phyloP scores from a whole-genome alignment of 306 rosid species.

The Sicyos edulis region DNA sequence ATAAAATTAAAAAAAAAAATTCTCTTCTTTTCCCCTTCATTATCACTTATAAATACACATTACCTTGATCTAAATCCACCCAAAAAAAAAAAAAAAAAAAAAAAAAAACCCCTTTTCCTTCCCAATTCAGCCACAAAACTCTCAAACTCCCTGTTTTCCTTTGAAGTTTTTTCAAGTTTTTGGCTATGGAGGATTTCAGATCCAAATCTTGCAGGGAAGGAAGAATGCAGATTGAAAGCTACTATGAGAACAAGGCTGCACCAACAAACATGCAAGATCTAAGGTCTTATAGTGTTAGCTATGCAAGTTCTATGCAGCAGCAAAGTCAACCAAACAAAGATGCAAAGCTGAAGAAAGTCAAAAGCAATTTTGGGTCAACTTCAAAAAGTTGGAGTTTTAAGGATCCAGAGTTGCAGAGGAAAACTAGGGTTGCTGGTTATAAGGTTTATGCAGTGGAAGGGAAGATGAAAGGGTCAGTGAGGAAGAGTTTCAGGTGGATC shows the following conservation, averaged over 20 bases:
- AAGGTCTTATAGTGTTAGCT: conserved; percentile 57
- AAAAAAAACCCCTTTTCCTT: background rate
- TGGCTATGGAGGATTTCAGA: conserved; percentile 63
- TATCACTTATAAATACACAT: conserved; percentile 10
- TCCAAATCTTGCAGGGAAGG: conserved; percentile 67
- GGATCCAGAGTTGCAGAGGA: conserved; percentile 89
- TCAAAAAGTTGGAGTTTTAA: conserved; percentile 54
- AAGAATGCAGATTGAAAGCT: conserved; percentile 42
- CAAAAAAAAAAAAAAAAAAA: too few relatives aligned
- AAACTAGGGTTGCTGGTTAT: conserved; percentile 82
- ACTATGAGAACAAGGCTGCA: conserved; percentile 36
- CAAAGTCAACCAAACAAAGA: conserved; percentile 39
- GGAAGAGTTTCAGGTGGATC: conserved; percentile 79
- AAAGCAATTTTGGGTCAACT: conserved; percentile 32
- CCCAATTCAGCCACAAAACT: background rate
- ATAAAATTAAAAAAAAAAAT: background rate
- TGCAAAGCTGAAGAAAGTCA: conserved; percentile 47
- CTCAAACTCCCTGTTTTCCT: background rate
- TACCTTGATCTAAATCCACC: background rate
- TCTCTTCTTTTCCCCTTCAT: background rate
- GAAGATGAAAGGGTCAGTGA: conserved; percentile 78
- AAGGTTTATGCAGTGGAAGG: conserved; percentile 78
- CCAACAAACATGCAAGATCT: conserved; percentile 72
- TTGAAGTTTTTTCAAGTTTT: background rate
- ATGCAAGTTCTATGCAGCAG: conserved; percentile 33